phyloP scores from a whole-genome alignment of 495 filamentous ascomycete species.

The Xylaria scruposa region DNA sequence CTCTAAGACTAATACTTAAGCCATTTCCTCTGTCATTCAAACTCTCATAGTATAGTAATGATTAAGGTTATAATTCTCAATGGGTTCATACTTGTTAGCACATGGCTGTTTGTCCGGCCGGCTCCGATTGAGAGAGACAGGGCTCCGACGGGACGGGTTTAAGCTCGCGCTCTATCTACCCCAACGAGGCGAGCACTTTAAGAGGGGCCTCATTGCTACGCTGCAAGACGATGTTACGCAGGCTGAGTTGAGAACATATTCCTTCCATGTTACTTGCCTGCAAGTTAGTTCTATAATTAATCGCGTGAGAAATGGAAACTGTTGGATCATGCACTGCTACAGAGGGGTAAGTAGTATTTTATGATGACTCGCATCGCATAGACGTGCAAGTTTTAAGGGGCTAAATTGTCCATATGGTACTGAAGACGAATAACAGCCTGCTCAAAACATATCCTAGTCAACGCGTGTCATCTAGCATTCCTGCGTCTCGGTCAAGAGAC shows the following conservation, averaged over 20 bases:
- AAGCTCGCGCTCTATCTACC: background rate
- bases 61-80: background rate
- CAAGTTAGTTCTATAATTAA: slow-evolving; percentile 22
- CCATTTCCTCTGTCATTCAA: background rate
- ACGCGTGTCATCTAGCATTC: background rate
- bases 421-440: background rate
- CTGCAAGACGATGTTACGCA: slow-evolving; percentile 1
- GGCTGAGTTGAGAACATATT: background rate
- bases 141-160: background rate
- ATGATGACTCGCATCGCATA: slow-evolving; percentile 9
- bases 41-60: background rate
- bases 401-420: background rate
- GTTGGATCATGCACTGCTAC: slow-evolving; percentile 1
- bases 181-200: slow-evolving; percentile 13
- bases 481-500: too few relatives aligned
- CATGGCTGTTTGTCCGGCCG: background rate
- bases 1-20: slow-evolving; percentile 11
- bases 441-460: background rate
- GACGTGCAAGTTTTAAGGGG: background rate
- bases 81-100: background rate
- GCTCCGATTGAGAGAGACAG: background rate
- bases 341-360: background rate
- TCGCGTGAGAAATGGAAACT: background rate
- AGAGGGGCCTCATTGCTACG: slow-evolving; percentile 4
- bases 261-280: background rate